phyloP scores from a whole-genome alignment of 176 grass and related monocot genomes.

The Triticum turgidum region DNA sequence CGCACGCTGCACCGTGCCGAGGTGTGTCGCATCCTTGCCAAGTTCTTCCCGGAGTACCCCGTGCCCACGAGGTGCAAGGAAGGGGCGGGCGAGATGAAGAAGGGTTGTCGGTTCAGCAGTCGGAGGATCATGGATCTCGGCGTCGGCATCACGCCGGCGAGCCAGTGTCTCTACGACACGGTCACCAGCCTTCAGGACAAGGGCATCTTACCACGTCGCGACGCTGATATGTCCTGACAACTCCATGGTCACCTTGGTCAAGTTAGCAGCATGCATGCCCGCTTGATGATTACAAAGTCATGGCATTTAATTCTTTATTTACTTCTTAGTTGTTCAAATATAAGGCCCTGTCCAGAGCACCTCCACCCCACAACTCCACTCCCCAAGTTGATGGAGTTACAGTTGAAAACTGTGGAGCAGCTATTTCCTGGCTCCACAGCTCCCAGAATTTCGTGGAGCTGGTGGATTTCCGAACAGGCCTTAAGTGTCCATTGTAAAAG shows the following conservation, averaged over 20 bases:
- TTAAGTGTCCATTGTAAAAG: no score
- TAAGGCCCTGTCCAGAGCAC: no score
- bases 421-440: no score
- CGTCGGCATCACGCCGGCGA: background rate
- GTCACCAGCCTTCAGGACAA: background rate
- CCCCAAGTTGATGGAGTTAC: no score
- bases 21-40: constrained; percentile 22
- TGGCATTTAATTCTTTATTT: no score
- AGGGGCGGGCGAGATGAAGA: background rate
- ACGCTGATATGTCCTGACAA: background rate
- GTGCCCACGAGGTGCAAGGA: constrained; percentile 34
- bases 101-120: background rate
- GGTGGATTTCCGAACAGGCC: no score
- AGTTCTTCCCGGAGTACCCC: constrained; percentile 38
- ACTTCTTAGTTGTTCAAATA: no score
- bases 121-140: background rate
- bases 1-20: constrained; percentile 43
- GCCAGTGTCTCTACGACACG: background rate
- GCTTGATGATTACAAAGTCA: no score
- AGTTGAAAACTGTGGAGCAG: no score
- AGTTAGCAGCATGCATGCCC: background rate
- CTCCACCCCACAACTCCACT: no score
- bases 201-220: background rate
- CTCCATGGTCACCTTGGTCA: background rate
- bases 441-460: no score